A percentile compares a stretch with the other conserved stretches of the same genome.
These are phyloP conservation scores for Gautieria morchelliformis DNA, from an alignment of 768 basidiomycete genomes.

Conservation along the genomic window DNA sequence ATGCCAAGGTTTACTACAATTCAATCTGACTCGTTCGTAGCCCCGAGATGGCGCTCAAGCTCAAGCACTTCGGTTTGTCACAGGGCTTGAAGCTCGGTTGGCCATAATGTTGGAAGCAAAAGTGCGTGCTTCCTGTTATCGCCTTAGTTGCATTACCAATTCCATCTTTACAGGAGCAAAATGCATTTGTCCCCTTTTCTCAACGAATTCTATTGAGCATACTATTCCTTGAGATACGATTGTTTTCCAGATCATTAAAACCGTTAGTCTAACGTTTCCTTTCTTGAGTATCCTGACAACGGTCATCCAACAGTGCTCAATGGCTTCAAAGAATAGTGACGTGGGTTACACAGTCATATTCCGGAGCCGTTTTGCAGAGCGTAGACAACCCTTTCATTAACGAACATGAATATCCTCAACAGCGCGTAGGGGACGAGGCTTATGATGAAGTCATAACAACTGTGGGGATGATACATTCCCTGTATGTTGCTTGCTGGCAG, in stretches of 20 bases:
- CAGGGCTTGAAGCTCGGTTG: conserved; percentile 46
- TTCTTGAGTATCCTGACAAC: conserved; percentile 17
- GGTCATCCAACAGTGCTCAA: conserved; percentile 16
- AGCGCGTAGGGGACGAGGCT: not conserved
- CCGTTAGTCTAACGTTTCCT: conserved; percentile 30
- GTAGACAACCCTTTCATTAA: not conserved
- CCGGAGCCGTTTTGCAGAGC: conserved; percentile 18
- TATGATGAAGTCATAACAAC: conserved; percentile 3
- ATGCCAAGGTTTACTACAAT: not conserved
- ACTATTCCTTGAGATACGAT: conserved; percentile 54
- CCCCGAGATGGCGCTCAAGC: conserved; percentile 1
- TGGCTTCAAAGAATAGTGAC: conserved; percentile 20
- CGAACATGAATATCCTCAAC: not conserved
- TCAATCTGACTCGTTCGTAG: not conserved
- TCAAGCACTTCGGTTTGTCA: conserved; percentile 30
- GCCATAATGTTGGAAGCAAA: conserved; percentile 47
- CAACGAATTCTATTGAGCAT: conserved; percentile 51
- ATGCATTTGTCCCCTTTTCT: conserved; percentile 38
- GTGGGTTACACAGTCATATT: conserved; percentile 22
- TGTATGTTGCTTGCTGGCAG: conserved; percentile 1
- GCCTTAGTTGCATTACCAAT: conserved; percentile 4
- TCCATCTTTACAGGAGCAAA: conserved; percentile 39
- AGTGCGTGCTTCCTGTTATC: conserved; percentile 24
- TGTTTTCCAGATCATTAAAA: conserved; percentile 54
- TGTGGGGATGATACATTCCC: not conserved